Evolutionary conservation across 495 filamentous ascomycete species (phyloP).

Genomic region (Usnea hakonensis): DNA sequence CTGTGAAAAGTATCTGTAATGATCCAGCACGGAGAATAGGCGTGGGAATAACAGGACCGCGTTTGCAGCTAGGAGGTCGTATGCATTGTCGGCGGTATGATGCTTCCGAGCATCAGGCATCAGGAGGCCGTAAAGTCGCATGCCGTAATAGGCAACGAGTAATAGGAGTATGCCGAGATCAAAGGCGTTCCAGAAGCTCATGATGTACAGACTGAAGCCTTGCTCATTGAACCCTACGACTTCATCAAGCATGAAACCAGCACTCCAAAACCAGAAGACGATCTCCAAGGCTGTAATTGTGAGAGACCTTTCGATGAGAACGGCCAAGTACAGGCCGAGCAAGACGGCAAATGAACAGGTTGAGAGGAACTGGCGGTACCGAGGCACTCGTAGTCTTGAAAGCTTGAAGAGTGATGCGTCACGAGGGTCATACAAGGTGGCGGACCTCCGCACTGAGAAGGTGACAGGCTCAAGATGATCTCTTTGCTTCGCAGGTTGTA

Average conservation of each 20-base stretch:
- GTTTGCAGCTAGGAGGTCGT: constrained; percentile 82
- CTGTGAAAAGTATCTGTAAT: constrained; percentile 91
- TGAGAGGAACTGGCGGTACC: constrained; percentile 81
- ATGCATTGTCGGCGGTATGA: constrained; percentile 67
- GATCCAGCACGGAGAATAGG: constrained; percentile 84
- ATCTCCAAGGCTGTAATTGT: constrained; percentile 75
- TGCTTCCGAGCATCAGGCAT: constrained; percentile 58
- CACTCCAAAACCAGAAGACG: constrained; percentile 93
- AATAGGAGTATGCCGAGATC: constrained; percentile 83
- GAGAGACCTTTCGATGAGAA: constrained; percentile 59
- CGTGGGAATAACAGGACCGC: constrained; percentile 84
- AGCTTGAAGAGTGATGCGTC: constrained; percentile 87
- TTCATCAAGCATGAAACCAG: constrained; percentile 95
- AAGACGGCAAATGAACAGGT: constrained; percentile 76
- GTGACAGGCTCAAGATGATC: constrained; percentile 26
- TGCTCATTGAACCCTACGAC: constrained; percentile 88
- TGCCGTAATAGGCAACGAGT: constrained; percentile 76
- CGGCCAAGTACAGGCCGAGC: constrained; percentile 73
- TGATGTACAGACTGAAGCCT: constrained; percentile 87
- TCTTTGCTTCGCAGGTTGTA: constrained; percentile 28
- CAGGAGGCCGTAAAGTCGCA: constrained; percentile 78
- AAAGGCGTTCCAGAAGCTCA: constrained; percentile 96
- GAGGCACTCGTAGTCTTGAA: constrained; percentile 77
- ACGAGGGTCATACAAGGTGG: constrained; percentile 80
- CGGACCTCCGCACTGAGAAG: constrained; percentile 56